phyloP scores from a whole-genome alignment of 306 rosid species.

The Benincasa hispida region DNA sequence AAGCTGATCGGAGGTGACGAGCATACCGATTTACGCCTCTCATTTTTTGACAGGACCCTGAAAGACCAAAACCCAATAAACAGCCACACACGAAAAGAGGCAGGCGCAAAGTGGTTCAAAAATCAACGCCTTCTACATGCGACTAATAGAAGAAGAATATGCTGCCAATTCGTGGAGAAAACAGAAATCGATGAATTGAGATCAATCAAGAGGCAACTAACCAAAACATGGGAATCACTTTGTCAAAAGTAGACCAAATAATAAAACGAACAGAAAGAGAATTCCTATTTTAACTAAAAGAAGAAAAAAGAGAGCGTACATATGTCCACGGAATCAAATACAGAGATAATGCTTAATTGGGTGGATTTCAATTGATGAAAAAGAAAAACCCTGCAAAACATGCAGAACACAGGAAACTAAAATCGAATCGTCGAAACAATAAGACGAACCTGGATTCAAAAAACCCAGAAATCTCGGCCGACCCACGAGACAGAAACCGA shows the following conservation, averaged over 20 bases:
- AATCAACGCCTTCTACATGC: background rate
- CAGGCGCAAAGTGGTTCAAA: background rate
- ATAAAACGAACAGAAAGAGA: background rate
- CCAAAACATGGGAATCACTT: background rate
- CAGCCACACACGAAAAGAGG: background rate
- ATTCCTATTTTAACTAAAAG: background rate
- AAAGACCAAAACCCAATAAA: background rate
- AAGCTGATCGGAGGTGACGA: conserved; percentile 26
- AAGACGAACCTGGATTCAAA: background rate
- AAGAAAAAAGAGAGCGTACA: background rate
- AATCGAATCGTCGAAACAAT: background rate
- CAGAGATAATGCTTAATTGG: background rate
- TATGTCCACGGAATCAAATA: background rate
- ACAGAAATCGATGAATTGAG: background rate
- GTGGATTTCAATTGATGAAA: background rate
- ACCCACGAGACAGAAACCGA: background rate
- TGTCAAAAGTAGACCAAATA: background rate
- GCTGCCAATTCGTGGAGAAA: background rate
- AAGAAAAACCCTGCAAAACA: background rate
- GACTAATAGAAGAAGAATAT: background rate
- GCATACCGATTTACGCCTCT: conserved; percentile 39
- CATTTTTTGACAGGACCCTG: conserved; percentile 34
- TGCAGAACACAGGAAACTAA: background rate
- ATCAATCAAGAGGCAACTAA: background rate
- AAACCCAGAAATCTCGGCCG: background rate